phyloP scores from a whole-genome alignment of 1,284 basidiomycete species.

The Moesziomyces antarcticus region DNA sequence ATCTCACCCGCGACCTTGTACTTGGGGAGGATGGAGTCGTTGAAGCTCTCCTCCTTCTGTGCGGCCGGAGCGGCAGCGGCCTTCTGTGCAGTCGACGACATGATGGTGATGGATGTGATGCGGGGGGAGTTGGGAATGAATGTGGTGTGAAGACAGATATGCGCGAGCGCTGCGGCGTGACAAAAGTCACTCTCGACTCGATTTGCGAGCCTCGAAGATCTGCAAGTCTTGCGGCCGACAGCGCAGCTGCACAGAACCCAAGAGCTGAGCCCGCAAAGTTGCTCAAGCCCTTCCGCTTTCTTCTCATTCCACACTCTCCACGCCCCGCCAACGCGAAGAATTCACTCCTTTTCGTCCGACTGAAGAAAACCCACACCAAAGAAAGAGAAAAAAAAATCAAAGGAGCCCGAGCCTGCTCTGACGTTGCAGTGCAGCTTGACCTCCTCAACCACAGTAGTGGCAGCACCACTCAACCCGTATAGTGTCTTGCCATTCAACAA shows the following conservation, averaged over 20 bases:
- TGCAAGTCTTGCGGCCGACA: slow-evolving; percentile 22
- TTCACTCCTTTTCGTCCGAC: slow-evolving; percentile 29
- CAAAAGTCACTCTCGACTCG: background rate
- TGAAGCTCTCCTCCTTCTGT: slow-evolving; percentile 56
- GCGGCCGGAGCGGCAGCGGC: slow-evolving; percentile 20
- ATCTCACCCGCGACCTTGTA: slow-evolving; percentile 89
- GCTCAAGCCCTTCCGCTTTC: too few relatives aligned
- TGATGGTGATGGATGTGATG: slow-evolving; percentile 1
- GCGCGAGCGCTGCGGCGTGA: background rate
- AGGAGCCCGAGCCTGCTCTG: too few relatives aligned
- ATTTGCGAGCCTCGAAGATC: background rate
- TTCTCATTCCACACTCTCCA: too few relatives aligned
- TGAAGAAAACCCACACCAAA: background rate
- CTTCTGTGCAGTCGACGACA: slow-evolving; percentile 28
- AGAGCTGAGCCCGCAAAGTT: too few relatives aligned
- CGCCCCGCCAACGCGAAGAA: slow-evolving; percentile 10
- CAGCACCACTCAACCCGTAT: too few relatives aligned
- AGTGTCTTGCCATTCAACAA: too few relatives aligned
- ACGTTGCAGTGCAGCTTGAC: too few relatives aligned
- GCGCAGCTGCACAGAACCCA: slow-evolving; percentile 1
- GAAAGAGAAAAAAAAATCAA: too few relatives aligned
- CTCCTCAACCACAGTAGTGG: too few relatives aligned
- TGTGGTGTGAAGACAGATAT: background rate
- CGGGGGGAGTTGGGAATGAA: too few relatives aligned
- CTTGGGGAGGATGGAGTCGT: slow-evolving; percentile 64